Conservation (phyloP, 2,329 filamentous ascomycete species). For the Sclerotinia borealis region DNA sequence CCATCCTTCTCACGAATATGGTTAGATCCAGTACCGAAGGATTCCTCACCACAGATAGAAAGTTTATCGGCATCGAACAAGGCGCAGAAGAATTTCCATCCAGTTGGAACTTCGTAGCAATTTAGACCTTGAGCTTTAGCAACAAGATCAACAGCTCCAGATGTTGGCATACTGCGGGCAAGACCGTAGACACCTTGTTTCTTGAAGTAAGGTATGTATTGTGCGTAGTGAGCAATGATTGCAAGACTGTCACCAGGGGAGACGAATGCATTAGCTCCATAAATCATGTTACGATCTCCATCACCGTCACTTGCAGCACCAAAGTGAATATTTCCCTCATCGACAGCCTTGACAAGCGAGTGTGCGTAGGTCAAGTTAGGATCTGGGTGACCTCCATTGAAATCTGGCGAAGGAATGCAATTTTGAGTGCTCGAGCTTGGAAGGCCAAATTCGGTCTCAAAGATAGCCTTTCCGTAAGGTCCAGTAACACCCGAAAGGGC, state of each 20-base stretch:
- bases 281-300: conserved; percentile 99
- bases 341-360: conserved; percentile 87
- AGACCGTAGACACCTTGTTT: conserved; percentile 94
- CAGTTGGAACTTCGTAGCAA: conserved; percentile 95
- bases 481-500: conserved; percentile 92
- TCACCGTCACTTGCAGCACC: conserved; percentile 95
- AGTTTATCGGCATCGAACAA: conserved; percentile 92
- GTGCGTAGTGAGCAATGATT: conserved; percentile 95
- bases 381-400: conserved; percentile 94
- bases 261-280: conserved; percentile 92
- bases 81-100: conserved; percentile 99
- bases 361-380: conserved; percentile 97
- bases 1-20: conserved; percentile 99
- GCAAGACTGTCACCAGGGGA: conserved; percentile 95
- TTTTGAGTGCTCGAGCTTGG: conserved; percentile 76
- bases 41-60: conserved; percentile 98
- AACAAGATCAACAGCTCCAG: conserved; percentile 89
- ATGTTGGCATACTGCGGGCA: conserved; percentile 96
- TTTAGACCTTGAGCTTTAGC: conserved; percentile 88
- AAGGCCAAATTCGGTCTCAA: conserved; percentile 86
- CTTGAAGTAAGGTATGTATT: conserved; percentile 97
- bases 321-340: conserved; percentile 88
- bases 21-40: conserved; percentile 95
- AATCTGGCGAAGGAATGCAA: conserved; percentile 87
- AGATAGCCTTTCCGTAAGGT: conserved; percentile 90